Evolutionary conservation across 352 stramenopile genomes (phyloP).

Genomic region (Pythium sukuiense): DNA sequence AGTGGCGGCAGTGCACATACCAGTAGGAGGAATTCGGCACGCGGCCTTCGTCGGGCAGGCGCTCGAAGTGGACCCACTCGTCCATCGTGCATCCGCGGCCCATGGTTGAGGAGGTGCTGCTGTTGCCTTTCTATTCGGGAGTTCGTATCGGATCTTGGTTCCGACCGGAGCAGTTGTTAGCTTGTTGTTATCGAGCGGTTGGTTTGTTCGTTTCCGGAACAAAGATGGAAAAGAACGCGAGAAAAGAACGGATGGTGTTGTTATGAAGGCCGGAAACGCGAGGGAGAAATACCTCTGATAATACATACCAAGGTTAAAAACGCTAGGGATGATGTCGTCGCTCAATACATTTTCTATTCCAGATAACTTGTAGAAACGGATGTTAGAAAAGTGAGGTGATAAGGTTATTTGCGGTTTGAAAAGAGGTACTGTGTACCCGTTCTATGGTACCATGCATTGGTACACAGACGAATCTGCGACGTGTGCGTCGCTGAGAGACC

Average conservation of each 20-base stretch:
- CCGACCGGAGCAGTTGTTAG: slow-evolving; percentile 3
- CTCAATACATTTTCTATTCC: no score
- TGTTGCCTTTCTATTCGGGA: neutral
- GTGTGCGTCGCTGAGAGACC: slow-evolving; percentile 14
- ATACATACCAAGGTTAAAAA: neutral
- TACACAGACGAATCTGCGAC: slow-evolving; percentile 20
- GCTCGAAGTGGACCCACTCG: slow-evolving; percentile 83
- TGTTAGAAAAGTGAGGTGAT: slow-evolving; percentile 11
- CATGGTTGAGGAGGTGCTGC: slow-evolving; percentile 35
- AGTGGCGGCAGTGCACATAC: slow-evolving; percentile 82
- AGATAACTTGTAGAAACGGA: neutral
- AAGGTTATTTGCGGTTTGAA: slow-evolving; percentile 28
- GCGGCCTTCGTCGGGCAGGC: slow-evolving; percentile 55
- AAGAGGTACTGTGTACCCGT: slow-evolving; percentile 18
- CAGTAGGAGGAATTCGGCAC: slow-evolving; percentile 82
- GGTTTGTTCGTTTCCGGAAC: neutral
- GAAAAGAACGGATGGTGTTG: neutral
- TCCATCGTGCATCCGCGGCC: slow-evolving; percentile 75
- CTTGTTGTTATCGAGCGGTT: neutral
- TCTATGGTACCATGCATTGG: slow-evolving; percentile 13
- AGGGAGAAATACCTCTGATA: neutral
- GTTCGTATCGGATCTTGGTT: slow-evolving; percentile 25
- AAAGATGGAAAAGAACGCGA: slow-evolving; percentile 2
- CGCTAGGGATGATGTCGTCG: neutral
- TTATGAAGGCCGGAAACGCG: slow-evolving; percentile 1